Base-by-base conservation (phyloP, 2,329 filamentous ascomycete genomes). In the Scedosporium boydii region DNA sequence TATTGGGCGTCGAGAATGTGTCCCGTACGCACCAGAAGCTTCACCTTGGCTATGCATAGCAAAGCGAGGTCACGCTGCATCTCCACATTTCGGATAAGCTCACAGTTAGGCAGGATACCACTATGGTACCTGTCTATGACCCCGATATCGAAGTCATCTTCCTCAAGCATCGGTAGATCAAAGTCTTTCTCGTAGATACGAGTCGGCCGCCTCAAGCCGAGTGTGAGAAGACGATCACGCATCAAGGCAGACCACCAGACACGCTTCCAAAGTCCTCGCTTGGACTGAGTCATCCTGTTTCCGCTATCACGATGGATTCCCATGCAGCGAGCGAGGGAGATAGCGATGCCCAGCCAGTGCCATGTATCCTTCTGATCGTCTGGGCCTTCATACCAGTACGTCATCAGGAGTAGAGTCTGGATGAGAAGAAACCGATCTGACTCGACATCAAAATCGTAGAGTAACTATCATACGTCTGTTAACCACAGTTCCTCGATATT, bases 201-300 rank as follows among this genome's bases (percentile, higher is more conserved):
- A 62, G 86, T 87, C 9, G 86, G 86, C 62, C 86, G 80, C 57
- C 86, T 79, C 84, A 88, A 88, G 57, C 85, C 86, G 16, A 89
- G 72, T 1, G 86, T 85, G 61, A 89, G 87, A 27, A 88, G 76
- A 21, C 85, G 81, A 69, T 89, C 86, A 63, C 86, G 82, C 74
- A 87, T 87, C 66, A 87, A 87, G 6, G 83, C 86, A 57, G 83
- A 86, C 86, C 86, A 89, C 86, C 86, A 89, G 62, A 89, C 87
- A 21, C 86, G 78, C 71, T 87, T 87, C 84, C 86, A 87, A 63
- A 87, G 75, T 65, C 80, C 82, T 64, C 82, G 81, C 64, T 83
- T 80, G 12, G 72, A 67, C 63, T 82, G 80, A 76, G 87, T 82
- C 4, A 64, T 82, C 83, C 46, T 82, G 12, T 84, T 84, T 65